A percentile compares a stretch with the other conserved stretches of the same genome.
Evolutionary conservation across 2,329 filamentous ascomycete species (phyloP).

Genomic region (Xylariaceae sp.): DNA sequence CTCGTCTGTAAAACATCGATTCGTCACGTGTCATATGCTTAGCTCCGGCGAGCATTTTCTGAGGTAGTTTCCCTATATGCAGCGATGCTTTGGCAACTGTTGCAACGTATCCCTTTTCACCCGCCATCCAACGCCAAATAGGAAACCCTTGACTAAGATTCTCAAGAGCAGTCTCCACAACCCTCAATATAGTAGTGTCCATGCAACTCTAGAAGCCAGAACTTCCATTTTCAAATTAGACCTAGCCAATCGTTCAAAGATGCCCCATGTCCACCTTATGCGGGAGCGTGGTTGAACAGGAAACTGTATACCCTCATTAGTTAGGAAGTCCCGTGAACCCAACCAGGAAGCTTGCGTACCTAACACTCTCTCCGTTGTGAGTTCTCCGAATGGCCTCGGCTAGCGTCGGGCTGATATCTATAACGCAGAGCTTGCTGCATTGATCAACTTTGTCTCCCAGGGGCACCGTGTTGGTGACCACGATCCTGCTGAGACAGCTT

Average conservation of each 20-base stretch:
- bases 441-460: conserved; percentile 66
- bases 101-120: conserved; percentile 4
- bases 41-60: neutral
- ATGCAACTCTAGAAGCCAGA: neutral
- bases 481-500: conserved; percentile 62
- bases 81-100: conserved; percentile 4
- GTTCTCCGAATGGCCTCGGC: conserved; percentile 54
- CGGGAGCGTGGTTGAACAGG: conserved; percentile 32
- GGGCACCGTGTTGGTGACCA: conserved; percentile 76
- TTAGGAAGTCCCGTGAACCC: conserved; percentile 30
- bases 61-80: conserved; percentile 13
- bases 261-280: conserved; percentile 4
- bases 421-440: conserved; percentile 66
- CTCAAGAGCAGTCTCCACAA: conserved; percentile 3
- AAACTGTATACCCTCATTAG: conserved; percentile 23
- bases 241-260: neutral
- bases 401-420: conserved; percentile 69
- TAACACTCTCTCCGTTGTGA: conserved; percentile 56
- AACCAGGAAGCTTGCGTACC: conserved; percentile 34
- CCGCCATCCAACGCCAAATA: conserved; percentile 15
- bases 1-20: neutral
- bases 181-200: neutral
- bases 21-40: conserved; percentile 6
- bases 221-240: neutral
- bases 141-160: neutral